phyloP scores from a whole-genome alignment of 495 filamentous ascomycete genomes.

The Podospora fimiseda region DNA sequence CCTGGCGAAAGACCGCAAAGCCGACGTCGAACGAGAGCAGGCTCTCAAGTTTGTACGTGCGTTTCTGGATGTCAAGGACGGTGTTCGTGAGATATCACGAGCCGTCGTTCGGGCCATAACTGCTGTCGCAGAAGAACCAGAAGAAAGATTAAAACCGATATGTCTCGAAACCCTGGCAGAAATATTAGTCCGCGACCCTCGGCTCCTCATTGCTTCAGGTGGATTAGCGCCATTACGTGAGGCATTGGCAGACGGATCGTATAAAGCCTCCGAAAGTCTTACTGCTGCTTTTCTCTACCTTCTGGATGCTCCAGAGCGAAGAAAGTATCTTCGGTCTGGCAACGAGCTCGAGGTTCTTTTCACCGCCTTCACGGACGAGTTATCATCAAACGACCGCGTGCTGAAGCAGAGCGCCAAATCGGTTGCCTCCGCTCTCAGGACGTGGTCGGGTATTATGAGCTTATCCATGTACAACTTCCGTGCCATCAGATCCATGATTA shows the following conservation, averaged over 20 bases:
- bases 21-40: constrained; percentile 93
- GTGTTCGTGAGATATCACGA: constrained; percentile 79
- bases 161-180: constrained; percentile 89
- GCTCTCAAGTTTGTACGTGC: constrained; percentile 93
- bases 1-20: constrained; percentile 88
- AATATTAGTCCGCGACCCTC: constrained; percentile 78
- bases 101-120: constrained; percentile 82
- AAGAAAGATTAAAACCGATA: constrained; percentile 83
- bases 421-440: constrained; percentile 78
- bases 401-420: constrained; percentile 81
- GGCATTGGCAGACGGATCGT: constrained; percentile 81
- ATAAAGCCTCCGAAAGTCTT: constrained; percentile 82
- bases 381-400: constrained; percentile 64
- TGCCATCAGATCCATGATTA: constrained; percentile 72
- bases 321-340: constrained; percentile 73
- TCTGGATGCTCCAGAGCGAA: constrained; percentile 73
- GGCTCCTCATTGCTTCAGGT: constrained; percentile 68
- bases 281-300: constrained; percentile 80
- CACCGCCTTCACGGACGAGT: constrained; percentile 81
- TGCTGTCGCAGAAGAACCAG: constrained; percentile 78
- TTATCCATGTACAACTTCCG: constrained; percentile 80
- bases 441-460: constrained; percentile 86
- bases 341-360: constrained; percentile 74
- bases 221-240: constrained; percentile 78
- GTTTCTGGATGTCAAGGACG: constrained; percentile 93